Conservation (phyloP, 169 alveolate species). For the Theileria orientalis region DNA sequence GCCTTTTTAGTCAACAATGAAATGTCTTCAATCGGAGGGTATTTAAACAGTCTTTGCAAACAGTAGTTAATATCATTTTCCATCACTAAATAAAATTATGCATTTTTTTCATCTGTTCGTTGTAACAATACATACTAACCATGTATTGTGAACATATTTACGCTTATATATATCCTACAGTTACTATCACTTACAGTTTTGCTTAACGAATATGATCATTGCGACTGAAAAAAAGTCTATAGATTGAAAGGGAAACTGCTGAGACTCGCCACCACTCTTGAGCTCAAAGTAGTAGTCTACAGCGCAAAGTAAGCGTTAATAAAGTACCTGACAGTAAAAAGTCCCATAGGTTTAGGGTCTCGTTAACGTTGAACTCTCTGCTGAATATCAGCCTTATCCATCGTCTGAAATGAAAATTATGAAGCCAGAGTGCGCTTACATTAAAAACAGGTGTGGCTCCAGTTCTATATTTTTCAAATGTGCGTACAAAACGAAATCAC, state of each 20-base stretch:
- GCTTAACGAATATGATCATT: conserved; percentile 53
- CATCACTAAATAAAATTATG: conserved; percentile 26
- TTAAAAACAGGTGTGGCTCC: conserved; percentile 75
- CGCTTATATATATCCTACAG: no score
- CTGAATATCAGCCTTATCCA: conserved; percentile 82
- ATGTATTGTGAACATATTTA: no score
- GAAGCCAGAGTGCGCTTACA: conserved; percentile 6
- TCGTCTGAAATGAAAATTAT: conserved; percentile 24
- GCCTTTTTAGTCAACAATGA: conserved; percentile 46
- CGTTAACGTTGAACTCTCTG: conserved; percentile 75
- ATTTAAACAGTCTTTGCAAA: conserved; percentile 60
- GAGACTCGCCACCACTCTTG: background rate
- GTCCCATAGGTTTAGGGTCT: conserved; percentile 73
- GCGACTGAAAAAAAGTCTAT: conserved; percentile 58
- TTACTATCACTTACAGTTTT: conserved; percentile 19
- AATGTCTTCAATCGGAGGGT: conserved; percentile 63
- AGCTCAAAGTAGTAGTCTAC: conserved; percentile 29
- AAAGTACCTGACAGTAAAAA: conserved; percentile 52
- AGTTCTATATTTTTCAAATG: conserved; percentile 67
- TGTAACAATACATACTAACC: no score
- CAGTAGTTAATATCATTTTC: conserved; percentile 64
- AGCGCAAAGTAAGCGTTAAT: background rate
- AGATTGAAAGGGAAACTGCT: conserved; percentile 17
- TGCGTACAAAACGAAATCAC: conserved; percentile 56
- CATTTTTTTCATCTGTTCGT: background rate